These are phyloP conservation scores for Diaporthe batatas DNA, from an alignment of 2,329 filamentous ascomycete species.

Conservation along the genomic window DNA sequence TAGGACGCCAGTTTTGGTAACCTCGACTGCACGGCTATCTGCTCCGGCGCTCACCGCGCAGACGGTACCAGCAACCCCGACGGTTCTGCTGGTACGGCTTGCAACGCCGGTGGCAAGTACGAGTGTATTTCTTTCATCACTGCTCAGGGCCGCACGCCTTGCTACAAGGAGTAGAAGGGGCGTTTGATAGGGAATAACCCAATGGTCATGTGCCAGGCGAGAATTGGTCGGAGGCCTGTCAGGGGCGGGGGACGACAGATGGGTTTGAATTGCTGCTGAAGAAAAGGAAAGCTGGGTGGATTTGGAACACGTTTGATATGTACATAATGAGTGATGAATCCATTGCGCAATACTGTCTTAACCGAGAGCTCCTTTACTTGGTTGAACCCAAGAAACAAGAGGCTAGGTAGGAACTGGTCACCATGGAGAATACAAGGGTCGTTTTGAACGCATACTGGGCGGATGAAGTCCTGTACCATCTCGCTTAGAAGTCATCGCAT, in stretches of 20 bases:
- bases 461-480: neutral
- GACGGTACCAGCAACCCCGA: neutral
- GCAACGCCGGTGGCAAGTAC: neutral
- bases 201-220: neutral
- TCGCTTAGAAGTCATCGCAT: neutral
- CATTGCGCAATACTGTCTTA: neutral
- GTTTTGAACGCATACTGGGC: neutral
- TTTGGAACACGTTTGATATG: neutral
- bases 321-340: conserved; percentile 14
- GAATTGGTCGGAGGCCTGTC: no score
- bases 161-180: conserved; percentile 5
- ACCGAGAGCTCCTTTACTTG: neutral
- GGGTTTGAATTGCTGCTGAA: neutral
- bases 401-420: no score
- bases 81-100: neutral
- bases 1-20: neutral
- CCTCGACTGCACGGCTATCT: neutral
- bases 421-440: neutral
- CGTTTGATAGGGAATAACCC: neutral
- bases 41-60: conserved; percentile 6
- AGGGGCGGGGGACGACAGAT: neutral
- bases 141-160: conserved; percentile 10
- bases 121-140: conserved; percentile 16
- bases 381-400: neutral
- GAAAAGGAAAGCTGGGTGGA: no score